Evolutionary conservation across 2,329 filamentous ascomycete genomes (phyloP).

Genomic region (Botrytis fabae): DNA sequence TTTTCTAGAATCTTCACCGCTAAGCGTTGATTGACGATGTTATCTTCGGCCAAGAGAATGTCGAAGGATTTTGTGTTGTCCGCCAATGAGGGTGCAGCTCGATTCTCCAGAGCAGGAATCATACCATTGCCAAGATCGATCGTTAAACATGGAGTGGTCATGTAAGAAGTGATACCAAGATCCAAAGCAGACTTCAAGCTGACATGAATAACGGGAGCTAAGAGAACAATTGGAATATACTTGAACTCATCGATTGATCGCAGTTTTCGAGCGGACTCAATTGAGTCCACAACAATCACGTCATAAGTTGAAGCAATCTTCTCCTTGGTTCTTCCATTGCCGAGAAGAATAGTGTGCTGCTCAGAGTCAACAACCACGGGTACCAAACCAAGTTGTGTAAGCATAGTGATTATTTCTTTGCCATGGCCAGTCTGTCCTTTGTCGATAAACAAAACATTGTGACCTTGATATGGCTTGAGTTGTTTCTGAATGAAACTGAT

Average conservation of each 20-base stretch:
- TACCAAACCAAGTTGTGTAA: slow-evolving; percentile 74
- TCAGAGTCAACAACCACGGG: slow-evolving; percentile 83
- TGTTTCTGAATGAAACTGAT: slow-evolving; percentile 77
- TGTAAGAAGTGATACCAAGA: slow-evolving; percentile 96
- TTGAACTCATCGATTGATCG: slow-evolving; percentile 93
- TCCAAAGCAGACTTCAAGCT: slow-evolving; percentile 92
- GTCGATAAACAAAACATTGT: slow-evolving; percentile 92
- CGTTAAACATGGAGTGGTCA: slow-evolving; percentile 93
- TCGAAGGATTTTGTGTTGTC: slow-evolving; percentile 96
- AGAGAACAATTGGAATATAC: slow-evolving; percentile 91
- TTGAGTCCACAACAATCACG: slow-evolving; percentile 93
- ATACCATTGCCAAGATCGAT: slow-evolving; percentile 96
- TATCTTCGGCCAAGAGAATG: slow-evolving; percentile 93
- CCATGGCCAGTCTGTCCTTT: slow-evolving; percentile 80
- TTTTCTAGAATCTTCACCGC: slow-evolving; percentile 97
- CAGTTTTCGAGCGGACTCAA: slow-evolving; percentile 82
- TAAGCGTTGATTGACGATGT: slow-evolving; percentile 92
- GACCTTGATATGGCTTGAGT: slow-evolving; percentile 85
- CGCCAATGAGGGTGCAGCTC: slow-evolving; percentile 85
- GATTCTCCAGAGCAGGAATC: slow-evolving; percentile 90
- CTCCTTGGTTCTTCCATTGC: slow-evolving; percentile 50
- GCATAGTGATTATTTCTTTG: slow-evolving; percentile 73
- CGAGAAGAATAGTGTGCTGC: slow-evolving; percentile 59
- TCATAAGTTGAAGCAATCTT: slow-evolving; percentile 63
- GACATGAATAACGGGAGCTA: slow-evolving; percentile 86